Percentiles rank a stretch among this genome's conserved stretches.
These are phyloP conservation scores for Ophiosphaerella narmari DNA, from an alignment of 2,329 filamentous ascomycete species.

Conservation along the genomic window DNA sequence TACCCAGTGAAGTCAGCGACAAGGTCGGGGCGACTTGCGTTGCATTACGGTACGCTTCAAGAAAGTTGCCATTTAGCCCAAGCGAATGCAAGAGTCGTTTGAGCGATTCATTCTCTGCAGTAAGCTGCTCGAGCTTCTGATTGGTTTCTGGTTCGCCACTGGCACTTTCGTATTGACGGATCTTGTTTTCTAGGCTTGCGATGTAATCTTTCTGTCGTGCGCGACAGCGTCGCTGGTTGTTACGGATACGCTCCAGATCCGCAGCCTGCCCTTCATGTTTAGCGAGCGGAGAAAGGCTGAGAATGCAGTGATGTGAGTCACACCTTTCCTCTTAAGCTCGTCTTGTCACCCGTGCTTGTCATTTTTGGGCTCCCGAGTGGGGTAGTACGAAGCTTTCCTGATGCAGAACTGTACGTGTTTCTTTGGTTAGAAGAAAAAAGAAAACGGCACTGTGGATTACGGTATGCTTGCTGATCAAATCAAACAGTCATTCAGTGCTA, in stretches of 20 bases:
- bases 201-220: conserved; percentile 15
- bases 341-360: too few species aligned
- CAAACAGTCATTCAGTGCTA: too few species aligned
- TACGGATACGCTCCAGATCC: conserved; percentile 16
- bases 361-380: too few species aligned
- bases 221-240: conserved; percentile 20
- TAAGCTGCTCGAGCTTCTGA: conserved; percentile 4
- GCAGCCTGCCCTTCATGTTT: conserved; percentile 1
- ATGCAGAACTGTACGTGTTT: too few species aligned
- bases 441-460: too few species aligned
- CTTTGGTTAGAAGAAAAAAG: too few species aligned
- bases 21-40: not conserved
- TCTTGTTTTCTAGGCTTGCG: conserved; percentile 13
- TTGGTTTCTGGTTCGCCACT: not conserved
- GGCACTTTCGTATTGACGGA: conserved; percentile 6
- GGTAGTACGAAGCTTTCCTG: too few species aligned
- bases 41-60: conserved; percentile 10
- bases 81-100: conserved; percentile 13
- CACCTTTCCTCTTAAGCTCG: too few species aligned
- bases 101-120: conserved; percentile 8
- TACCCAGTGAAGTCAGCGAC: too few species aligned
- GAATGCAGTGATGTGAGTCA: too few species aligned
- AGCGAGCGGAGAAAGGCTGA: not conserved
- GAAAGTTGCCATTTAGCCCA: conserved; percentile 8
- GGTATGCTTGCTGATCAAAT: too few species aligned